Percentiles rank a stretch among this genome's conserved stretches.
Conservation (phyloP, 331 rosid species). For the Saraca asoca region DNA sequence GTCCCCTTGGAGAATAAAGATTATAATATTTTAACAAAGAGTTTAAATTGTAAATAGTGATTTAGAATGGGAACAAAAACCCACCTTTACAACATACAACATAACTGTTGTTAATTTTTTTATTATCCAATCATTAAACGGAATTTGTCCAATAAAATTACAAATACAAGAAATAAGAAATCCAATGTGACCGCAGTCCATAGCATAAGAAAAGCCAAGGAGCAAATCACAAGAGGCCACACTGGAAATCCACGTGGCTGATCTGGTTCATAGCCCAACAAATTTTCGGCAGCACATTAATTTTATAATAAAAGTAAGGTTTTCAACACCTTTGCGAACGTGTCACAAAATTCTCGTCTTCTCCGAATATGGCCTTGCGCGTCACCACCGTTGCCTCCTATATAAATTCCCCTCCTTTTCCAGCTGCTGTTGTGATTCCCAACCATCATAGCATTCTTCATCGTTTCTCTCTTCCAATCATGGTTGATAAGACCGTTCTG, state of each 20-base stretch:
- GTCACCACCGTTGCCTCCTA: constrained; percentile 25
- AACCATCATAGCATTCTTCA: neutral
- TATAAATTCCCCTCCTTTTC: constrained; percentile 36
- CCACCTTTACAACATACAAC: neutral
- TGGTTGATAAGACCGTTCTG: constrained; percentile 56
- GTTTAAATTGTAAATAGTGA: too few species aligned
- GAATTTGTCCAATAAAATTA: neutral
- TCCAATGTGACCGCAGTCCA: neutral
- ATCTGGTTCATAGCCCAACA: constrained; percentile 27
- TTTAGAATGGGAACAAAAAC: too few species aligned
- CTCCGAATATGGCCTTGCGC: constrained; percentile 39
- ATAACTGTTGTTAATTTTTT: constrained; percentile 2
- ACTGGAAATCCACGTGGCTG: constrained; percentile 40
- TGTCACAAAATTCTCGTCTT: constrained; percentile 28
- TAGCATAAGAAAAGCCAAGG: constrained; percentile 7
- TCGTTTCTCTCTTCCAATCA: constrained; percentile 7
- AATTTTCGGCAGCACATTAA: neutral
- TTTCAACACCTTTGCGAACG: neutral
- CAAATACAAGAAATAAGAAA: neutral
- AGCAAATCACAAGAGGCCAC: constrained; percentile 20
- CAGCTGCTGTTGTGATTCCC: constrained; percentile 6
- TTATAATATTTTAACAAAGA: too few species aligned
- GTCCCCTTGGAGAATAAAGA: too few species aligned
- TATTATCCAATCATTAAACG: constrained; percentile 29
- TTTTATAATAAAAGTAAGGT: constrained; percentile 1